Percentiles rank a stretch among this genome's conserved stretches.
These are phyloP conservation scores for Russula sp. DNA, from an alignment of 768 basidiomycete genomes.

Conservation along the genomic window DNA sequence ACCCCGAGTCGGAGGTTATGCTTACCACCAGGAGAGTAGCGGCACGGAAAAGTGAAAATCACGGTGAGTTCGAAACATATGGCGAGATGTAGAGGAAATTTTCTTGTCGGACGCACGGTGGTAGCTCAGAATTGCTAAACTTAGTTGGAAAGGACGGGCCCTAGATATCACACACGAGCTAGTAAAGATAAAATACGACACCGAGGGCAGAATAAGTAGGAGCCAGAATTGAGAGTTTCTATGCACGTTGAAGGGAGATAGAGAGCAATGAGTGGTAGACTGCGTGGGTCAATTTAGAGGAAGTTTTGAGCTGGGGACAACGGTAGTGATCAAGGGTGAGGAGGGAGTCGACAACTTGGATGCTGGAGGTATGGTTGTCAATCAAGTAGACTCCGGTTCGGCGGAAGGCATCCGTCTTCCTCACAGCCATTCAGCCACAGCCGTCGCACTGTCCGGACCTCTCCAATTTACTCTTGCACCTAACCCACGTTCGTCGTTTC, in stretches of 20 bases:
- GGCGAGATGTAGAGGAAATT: not conserved
- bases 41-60: not conserved
- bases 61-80: constrained; percentile 7
- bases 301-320: not conserved
- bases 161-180: not conserved
- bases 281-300: not conserved
- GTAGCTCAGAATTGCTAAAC: not conserved
- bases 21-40: not conserved
- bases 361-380: not conserved
- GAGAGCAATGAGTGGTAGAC: not conserved
- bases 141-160: no score
- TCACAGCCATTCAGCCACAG: not conserved
- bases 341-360: not conserved
- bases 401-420: not conserved
- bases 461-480: not conserved
- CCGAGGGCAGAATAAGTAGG: no score
- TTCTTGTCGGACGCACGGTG: not conserved
- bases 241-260: not conserved
- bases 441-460: not conserved
- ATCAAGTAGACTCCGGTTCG: no score
- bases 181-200: no score
- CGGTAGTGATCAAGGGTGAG: not conserved
- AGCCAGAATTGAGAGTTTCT: not conserved
- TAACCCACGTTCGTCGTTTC: not conserved
- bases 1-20: not conserved